A percentile compares a stretch with the other conserved stretches of the same genome.
Conservation (phyloP, 2,329 filamentous ascomycete genomes). For the Orbilia brochopaga region DNA sequence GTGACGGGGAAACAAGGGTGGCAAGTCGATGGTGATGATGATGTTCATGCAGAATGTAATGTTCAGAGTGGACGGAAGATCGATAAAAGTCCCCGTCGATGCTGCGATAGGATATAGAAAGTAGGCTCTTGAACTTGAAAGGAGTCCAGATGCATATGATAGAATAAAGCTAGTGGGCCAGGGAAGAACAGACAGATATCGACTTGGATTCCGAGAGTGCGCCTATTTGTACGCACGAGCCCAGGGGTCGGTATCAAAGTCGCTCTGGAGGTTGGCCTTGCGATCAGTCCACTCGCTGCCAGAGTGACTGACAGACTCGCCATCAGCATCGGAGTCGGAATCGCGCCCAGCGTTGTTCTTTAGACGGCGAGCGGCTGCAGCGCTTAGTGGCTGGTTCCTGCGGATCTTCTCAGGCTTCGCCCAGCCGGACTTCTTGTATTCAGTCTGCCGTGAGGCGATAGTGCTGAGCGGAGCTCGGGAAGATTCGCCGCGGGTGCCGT, state of each 20-base stretch:
- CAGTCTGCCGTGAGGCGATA: background rate
- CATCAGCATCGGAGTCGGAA: slow-evolving; percentile 31
- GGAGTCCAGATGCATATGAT: too few relatives aligned
- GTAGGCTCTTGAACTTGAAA: too few relatives aligned
- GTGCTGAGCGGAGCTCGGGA: slow-evolving; percentile 16
- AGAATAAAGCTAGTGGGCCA: background rate
- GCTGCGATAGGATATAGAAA: too few relatives aligned
- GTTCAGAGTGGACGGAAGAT: too few relatives aligned
- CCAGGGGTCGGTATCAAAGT: slow-evolving; percentile 46
- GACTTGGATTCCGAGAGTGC: background rate
- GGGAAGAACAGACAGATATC: background rate
- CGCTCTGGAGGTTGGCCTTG: slow-evolving; percentile 40
- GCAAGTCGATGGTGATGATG: too few relatives aligned
- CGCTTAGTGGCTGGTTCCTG: slow-evolving; percentile 4
- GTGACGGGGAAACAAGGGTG: too few relatives aligned
- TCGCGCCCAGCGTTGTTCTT: background rate
- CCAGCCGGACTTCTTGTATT: slow-evolving; percentile 50
- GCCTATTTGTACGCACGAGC: slow-evolving; percentile 11
- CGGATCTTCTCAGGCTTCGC: slow-evolving; percentile 44
- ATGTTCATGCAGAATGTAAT: too few relatives aligned
- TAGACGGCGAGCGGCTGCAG: background rate
- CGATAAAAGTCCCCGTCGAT: too few relatives aligned
- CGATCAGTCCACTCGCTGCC: slow-evolving; percentile 36
- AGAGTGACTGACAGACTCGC: slow-evolving; percentile 15
- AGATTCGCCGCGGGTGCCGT: slow-evolving; percentile 12